Conservation (phyloP, 1,284 basidiomycete genomes). For the Trichosporon asahii region DNA sequence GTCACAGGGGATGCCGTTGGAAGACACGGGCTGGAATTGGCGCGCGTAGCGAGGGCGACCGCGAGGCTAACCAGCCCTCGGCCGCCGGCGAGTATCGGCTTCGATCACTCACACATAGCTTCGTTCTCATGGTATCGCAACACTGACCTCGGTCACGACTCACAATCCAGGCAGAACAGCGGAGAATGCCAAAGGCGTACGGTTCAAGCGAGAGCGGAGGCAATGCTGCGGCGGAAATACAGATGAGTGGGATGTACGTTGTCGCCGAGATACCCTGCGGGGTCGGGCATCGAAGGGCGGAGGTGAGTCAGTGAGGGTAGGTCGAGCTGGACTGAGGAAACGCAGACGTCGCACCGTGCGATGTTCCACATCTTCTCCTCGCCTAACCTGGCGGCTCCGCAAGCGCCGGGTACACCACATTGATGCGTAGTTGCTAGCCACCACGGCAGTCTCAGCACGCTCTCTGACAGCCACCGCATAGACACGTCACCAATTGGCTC, state of each 20-base stretch:
- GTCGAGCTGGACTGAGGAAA: not conserved
- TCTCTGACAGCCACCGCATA: too few species aligned
- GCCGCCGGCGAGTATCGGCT: too few species aligned
- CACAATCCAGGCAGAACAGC: not conserved
- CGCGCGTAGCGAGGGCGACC: not conserved
- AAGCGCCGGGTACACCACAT: too few species aligned
- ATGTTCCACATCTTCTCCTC: not conserved
- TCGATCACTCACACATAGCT: not conserved
- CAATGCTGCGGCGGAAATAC: not conserved
- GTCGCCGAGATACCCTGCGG: not conserved
- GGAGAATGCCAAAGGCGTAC: not conserved
- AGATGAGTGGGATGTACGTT: not conserved
- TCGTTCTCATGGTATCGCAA: not conserved
- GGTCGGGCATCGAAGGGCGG: too few species aligned
- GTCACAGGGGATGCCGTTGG: not conserved
- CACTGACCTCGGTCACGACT: too few species aligned
- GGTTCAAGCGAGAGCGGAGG: too few species aligned
- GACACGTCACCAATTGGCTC: not conserved
- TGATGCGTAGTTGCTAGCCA: too few species aligned
- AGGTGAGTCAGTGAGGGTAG: not conserved
- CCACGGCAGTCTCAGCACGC: not conserved
- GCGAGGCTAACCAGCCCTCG: too few species aligned
- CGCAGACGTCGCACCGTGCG: not conserved
- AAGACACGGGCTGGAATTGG: not conserved
- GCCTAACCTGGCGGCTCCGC: too few species aligned